phyloP scores from a whole-genome alignment of 1,284 basidiomycete genomes.

The Abortiporus biennis region DNA sequence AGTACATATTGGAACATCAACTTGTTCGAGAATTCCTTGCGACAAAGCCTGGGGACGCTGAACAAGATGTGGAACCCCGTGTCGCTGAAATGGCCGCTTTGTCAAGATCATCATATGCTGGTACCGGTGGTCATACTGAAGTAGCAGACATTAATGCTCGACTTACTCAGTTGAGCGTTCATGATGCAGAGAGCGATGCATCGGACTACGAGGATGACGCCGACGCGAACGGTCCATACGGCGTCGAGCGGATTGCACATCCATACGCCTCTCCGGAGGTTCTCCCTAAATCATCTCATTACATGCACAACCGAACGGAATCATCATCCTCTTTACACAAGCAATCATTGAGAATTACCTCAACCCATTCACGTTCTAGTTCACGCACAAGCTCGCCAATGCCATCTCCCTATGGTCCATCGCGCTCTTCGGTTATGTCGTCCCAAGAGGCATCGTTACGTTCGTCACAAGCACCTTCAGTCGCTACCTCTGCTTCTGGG shows the following conservation, averaged over 20 bases:
- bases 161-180: conserved; percentile 11
- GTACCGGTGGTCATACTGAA: conserved; percentile 24
- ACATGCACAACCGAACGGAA: conserved; percentile 8
- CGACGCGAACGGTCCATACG: conserved; percentile 12
- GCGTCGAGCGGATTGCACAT: conserved; percentile 15
- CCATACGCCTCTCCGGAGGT: not conserved
- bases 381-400: conserved; percentile 43
- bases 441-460: conserved; percentile 41
- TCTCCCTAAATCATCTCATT: not conserved
- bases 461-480: conserved; percentile 41
- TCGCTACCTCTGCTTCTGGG: conserved; percentile 25
- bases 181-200: conserved; percentile 16
- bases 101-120: conserved; percentile 29
- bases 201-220: conserved; percentile 21
- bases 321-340: conserved; percentile 10
- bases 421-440: conserved; percentile 22
- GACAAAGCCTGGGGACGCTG: conserved; percentile 84
- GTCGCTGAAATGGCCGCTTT: conserved; percentile 51
- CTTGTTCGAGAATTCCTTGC: conserved; percentile 85
- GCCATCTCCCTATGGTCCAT: conserved; percentile 18
- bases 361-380: conserved; percentile 26
- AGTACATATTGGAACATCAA: conserved; percentile 78
- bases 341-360: not conserved
- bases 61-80: conserved; percentile 56
- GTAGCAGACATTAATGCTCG: conserved; percentile 21